Evolutionary conservation across 305 asterid species (phyloP).

Genomic region (Rubia balearica): DNA sequence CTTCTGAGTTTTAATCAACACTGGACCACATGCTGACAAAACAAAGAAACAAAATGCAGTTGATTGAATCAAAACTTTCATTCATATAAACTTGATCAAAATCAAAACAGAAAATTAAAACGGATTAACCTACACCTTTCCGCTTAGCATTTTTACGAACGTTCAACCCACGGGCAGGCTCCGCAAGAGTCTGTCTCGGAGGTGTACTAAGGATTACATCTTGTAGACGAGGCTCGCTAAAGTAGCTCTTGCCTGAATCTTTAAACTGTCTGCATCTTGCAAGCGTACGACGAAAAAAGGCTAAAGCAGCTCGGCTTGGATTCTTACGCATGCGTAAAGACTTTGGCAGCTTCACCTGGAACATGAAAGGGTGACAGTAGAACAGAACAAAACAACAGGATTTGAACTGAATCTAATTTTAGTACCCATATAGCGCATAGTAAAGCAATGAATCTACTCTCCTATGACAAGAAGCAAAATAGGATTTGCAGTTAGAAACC

Average conservation of each 20-base stretch:
- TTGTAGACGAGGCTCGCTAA: slow-evolving; percentile 8
- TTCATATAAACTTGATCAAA: background rate
- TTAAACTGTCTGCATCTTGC: slow-evolving; percentile 15
- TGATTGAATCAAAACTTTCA: background rate
- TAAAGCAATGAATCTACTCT: background rate
- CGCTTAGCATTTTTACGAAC: background rate
- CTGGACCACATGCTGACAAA: too few species aligned
- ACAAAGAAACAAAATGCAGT: too few species aligned
- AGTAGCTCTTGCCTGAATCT: slow-evolving; percentile 12
- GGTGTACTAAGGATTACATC: background rate
- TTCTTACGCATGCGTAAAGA: background rate
- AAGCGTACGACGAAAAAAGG: slow-evolving; percentile 5
- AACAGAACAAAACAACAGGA: background rate
- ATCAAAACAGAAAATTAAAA: too few species aligned
- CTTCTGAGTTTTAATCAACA: too few species aligned
- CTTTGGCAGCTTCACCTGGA: background rate
- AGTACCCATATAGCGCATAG: background rate
- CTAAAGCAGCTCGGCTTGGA: background rate
- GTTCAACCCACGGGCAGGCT: background rate
- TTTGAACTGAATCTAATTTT: background rate
- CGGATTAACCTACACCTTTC: background rate
- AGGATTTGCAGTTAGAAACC: slow-evolving; percentile 2
- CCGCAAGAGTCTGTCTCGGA: background rate
- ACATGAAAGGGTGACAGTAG: background rate
- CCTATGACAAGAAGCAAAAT: background rate